Percentiles rank a stretch among this genome's conserved stretches.
Conservation (phyloP, 768 basidiomycete genomes). For the Suillus spraguei region DNA sequence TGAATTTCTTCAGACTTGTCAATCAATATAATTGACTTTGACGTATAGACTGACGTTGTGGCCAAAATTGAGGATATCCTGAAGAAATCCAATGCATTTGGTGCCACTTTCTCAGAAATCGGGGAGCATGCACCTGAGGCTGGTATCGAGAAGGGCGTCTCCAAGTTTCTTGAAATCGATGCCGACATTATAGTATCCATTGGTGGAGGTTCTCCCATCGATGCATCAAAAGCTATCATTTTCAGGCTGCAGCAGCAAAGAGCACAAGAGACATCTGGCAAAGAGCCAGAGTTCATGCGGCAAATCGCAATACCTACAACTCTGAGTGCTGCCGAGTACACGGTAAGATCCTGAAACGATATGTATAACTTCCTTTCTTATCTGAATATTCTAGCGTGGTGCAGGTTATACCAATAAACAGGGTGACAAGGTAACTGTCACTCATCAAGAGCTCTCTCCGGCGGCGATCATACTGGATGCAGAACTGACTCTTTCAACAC, state of each 20-base stretch:
- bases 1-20: not conserved
- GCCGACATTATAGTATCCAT: conserved; percentile 74
- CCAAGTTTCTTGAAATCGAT: conserved; percentile 52
- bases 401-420: conserved; percentile 75
- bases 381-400: conserved; percentile 43
- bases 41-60: conserved; percentile 29
- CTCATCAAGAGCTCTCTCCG: conserved; percentile 60
- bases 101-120: conserved; percentile 71
- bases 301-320: conserved; percentile 87
- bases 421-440: conserved; percentile 61
- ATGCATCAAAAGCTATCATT: conserved; percentile 74
- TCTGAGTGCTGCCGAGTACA: conserved; percentile 77
- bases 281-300: conserved; percentile 38
- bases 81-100: conserved; percentile 58
- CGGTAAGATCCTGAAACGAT: conserved; percentile 39
- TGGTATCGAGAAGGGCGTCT: conserved; percentile 59
- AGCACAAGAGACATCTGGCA: conserved; percentile 49
- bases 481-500: conserved; percentile 71
- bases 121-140: conserved; percentile 73
- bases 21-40: conserved; percentile 15
- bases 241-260: conserved; percentile 49
- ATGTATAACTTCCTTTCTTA: not conserved
- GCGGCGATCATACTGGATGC: conserved; percentile 79
- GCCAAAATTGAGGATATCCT: conserved; percentile 43
- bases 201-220: conserved; percentile 82